phyloP scores from a whole-genome alignment of 768 basidiomycete genomes.

The Ephemerocybe angulata region DNA sequence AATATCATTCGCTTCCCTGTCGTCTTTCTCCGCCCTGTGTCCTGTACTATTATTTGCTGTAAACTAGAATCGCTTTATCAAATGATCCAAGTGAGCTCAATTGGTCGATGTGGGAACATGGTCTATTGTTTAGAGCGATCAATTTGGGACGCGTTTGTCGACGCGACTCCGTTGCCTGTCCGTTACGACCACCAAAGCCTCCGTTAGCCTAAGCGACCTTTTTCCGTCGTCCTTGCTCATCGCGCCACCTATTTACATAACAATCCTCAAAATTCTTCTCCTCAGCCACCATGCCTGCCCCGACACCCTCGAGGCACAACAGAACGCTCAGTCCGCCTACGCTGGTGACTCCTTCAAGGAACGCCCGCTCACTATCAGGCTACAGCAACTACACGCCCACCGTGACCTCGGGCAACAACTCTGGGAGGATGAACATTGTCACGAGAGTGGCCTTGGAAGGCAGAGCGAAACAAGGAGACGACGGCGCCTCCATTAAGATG shows the following conservation, averaged over 20 bases:
- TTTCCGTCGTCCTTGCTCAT: slow-evolving; percentile 7
- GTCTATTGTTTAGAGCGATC: slow-evolving; percentile 17
- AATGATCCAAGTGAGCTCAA: slow-evolving; percentile 7
- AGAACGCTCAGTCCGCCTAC: neutral
- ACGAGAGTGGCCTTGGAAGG: slow-evolving; percentile 75
- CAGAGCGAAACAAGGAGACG: slow-evolving; percentile 59
- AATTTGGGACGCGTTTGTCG: slow-evolving; percentile 17
- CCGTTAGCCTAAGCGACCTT: neutral
- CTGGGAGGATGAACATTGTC: slow-evolving; percentile 60
- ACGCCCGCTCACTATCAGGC: slow-evolving; percentile 13
- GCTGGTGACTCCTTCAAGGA: neutral
- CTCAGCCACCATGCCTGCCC: slow-evolving; percentile 13
- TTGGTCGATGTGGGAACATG: slow-evolving; percentile 8
- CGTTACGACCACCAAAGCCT: too few species aligned
- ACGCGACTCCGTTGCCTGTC: slow-evolving; percentile 20
- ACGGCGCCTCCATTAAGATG: slow-evolving; percentile 67
- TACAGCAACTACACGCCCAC: slow-evolving; percentile 44
- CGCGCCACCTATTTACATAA: neutral
- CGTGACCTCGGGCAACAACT: slow-evolving; percentile 38
- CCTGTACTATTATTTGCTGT: slow-evolving; percentile 5
- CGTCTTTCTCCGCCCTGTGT: neutral
- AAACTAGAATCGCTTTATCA: neutral
- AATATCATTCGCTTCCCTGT: neutral
- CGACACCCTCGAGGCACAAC: slow-evolving; percentile 11
- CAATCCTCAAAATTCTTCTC: neutral